phyloP scores from a whole-genome alignment of 176 grass and related monocot species.

The Thalia dealbata region DNA sequence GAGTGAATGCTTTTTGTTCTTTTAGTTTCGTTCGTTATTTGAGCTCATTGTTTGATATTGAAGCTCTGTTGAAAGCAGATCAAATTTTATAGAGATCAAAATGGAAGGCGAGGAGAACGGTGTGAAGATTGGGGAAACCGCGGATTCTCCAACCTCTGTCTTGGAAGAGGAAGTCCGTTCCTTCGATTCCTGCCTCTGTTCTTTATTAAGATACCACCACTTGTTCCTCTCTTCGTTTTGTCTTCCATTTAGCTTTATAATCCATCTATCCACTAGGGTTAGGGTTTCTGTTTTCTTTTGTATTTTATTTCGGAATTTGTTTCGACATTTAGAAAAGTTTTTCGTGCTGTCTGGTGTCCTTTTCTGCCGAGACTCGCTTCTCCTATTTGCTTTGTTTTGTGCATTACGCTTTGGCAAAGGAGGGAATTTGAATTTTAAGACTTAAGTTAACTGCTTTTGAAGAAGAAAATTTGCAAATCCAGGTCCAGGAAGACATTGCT shows the following conservation, averaged over 20 bases:
- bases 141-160: conserved; percentile 86
- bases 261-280: not conserved
- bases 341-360: not conserved
- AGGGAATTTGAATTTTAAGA: conserved; percentile 41
- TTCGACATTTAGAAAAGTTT: no score
- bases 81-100: conserved; percentile 2
- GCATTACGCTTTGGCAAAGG: conserved; percentile 4
- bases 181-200: not conserved
- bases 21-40: not conserved
- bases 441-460: conserved; percentile 1
- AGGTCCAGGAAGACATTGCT: conserved; percentile 22
- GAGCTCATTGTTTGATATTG: not conserved
- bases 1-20: not conserved
- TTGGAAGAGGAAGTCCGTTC: conserved; percentile 68
- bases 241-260: not conserved
- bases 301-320: not conserved
- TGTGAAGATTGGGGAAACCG: conserved; percentile 6
- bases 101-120: conserved; percentile 42
- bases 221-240: not conserved
- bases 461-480: not conserved
- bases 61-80: not conserved
- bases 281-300: not conserved
- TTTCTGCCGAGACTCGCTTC: not conserved
- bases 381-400: not conserved
- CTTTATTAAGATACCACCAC: not conserved